Base-by-base conservation (phyloP, 257 asterid species). In the Coffea eugenioides region DNA sequence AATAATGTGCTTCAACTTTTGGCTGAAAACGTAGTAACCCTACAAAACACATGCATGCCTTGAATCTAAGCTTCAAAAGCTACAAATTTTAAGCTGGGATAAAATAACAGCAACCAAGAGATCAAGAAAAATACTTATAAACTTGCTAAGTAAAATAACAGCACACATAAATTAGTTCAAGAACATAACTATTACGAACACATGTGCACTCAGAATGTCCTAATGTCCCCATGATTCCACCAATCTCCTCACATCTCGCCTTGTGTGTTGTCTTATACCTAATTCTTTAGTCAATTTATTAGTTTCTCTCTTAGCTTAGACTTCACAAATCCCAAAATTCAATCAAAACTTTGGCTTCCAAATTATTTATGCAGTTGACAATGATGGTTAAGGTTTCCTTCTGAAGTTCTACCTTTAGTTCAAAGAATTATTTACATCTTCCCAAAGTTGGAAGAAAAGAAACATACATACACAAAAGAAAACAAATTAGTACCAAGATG, bases 1-100 rank as follows among this genome's bases (percentile, higher is more conserved):
- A 80, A 96, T 84, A 75, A 96, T 76, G 80, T 91, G 97, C 91
- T 96, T 96, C 96, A 96, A 85, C 88, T 94, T 96, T 88, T 96
- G 98, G 90, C 99, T 96, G 92, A 91, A 94, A 82, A 93, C 90
- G 80, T 96, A 94, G 86, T 94, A 96, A 74, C 99, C 99, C 99
- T 94, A 83, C 90, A 91, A 86, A 87, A 84, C 62, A 72, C 46
- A 66, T 56, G 73, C 12, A 49, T 65, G 21, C 75, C 75, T 74
- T 72, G 80, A 31, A 75, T 20, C 14, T 10, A 11, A 27, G 57
- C 41, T 23, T 31, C 54, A 68, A 68, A 23, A 41, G 25, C 59
- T 41, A 59, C 59, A 41, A 39, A 11, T n/a, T n/a, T 43, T 12
- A 25, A 57, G 18, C 56, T 18, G 36, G 51, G 57, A 43, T 10